Evolutionary conservation across 441 rosid genomes (phyloP), one percentile per base, ranked within the genome.

Genomic region (Theobroma grandiflorum): DNA sequence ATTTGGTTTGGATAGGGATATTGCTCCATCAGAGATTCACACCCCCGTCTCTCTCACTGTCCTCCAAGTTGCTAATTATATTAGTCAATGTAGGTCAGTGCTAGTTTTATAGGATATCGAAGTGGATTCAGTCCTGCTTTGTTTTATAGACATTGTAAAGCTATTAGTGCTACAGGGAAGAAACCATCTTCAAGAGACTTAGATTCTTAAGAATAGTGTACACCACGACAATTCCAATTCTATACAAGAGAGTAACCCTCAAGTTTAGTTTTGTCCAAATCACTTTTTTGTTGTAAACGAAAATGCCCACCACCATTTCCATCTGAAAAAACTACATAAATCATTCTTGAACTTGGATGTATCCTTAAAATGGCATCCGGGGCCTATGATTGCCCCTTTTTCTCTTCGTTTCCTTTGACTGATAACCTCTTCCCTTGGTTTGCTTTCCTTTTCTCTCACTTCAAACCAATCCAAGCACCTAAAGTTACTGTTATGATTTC

Each of bases 31-130:
- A 43, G 20, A 22, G 55, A 35, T 68, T 45, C 16, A 68, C 33
- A 7, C 43, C 31, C 59, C 16, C 38, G 0, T 7, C n/a, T 8
- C 76, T 38, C 50, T n/a, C 6, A 4, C 75, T 20, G 31, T 26
- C 31, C 31, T 10, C 5, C 11, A 8, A 22, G 18, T 20, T 57
- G n/a, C 47, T 43, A 31, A 45, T 33, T 58, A 42, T 26, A 43
- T 2, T 67, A 74, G 55, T 7, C n/a, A 14, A 18, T 49, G 10
- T 35, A 59, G 61, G 31, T 58, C 1, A 45, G 18, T 35, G 58
- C 22, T 52, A 55, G 63, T 57, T 33, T 71, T 77, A 64, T 18
- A 55, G 49, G 68, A 64, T 53, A 57, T 71, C 26, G 10, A 42
- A 67, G 42, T n/a, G 50, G 72, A 42, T 67, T 43, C 18, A 9